Evolutionary conservation across 345 rosid genomes (phyloP).

Genomic region (Turritis glabra): DNA sequence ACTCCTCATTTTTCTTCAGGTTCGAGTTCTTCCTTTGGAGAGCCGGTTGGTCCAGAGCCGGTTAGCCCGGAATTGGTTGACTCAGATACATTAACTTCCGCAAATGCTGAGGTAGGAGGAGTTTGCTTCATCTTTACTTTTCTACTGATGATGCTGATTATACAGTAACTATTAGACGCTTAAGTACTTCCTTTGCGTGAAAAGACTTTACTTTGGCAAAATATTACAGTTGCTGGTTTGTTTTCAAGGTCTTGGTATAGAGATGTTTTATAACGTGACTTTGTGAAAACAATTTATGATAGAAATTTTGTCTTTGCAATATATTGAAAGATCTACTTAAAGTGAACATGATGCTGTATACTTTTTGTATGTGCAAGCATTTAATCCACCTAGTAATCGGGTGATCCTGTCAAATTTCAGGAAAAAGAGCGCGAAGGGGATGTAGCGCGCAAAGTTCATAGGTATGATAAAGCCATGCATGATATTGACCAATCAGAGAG

Average conservation of each 20-base stretch:
- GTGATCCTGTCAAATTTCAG: conserved; percentile 46
- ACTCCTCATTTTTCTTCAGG: conserved; percentile 35
- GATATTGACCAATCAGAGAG: conserved; percentile 47
- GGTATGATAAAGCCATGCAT: conserved; percentile 45
- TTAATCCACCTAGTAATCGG: conserved; percentile 1
- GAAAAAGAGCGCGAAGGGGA: conserved; percentile 45
- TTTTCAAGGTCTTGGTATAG: conserved; percentile 12
- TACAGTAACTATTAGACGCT: background rate
- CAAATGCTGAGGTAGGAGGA: conserved; percentile 57
- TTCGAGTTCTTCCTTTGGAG: conserved; percentile 45
- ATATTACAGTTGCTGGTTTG: background rate
- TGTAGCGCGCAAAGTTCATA: conserved; percentile 40
- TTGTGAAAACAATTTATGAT: background rate
- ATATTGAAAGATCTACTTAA: conserved; percentile 6
- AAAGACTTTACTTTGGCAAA: background rate
- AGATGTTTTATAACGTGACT: background rate
- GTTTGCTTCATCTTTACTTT: conserved; percentile 21
- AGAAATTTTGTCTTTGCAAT: background rate
- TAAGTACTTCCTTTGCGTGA: background rate
- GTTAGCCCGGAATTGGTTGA: conserved; percentile 28
- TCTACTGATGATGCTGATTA: background rate
- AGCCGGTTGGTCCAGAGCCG: conserved; percentile 42
- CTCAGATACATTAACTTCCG: conserved; percentile 5
- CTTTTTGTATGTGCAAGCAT: background rate
- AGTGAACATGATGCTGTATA: background rate